Evolutionary conservation across 2,329 filamentous ascomycete genomes (phyloP).

Genomic region (Westerdykella sp.): DNA sequence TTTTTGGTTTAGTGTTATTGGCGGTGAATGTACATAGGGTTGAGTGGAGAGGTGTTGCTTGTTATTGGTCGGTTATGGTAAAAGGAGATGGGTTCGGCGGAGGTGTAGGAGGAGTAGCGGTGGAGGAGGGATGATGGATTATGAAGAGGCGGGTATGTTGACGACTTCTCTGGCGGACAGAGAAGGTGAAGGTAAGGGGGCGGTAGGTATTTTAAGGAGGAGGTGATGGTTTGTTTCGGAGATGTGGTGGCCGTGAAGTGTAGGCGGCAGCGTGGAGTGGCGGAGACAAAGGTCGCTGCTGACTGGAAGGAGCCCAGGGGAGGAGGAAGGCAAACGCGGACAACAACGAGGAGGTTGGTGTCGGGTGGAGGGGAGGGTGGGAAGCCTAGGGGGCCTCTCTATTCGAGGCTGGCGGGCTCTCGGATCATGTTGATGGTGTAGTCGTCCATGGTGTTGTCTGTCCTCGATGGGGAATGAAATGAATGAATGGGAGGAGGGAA

Average conservation of each 20-base stretch:
- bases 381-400: too few relatives aligned
- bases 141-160: not conserved
- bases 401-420: too few relatives aligned
- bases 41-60: not conserved
- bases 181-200: not conserved
- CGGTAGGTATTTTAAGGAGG: too few relatives aligned
- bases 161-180: not conserved
- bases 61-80: not conserved
- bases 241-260: constrained; percentile 13
- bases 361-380: too few relatives aligned
- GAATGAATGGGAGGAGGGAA: too few relatives aligned
- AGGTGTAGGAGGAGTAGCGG: constrained; percentile 5
- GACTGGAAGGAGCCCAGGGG: constrained; percentile 7
- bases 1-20: constrained; percentile 20
- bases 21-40: constrained; percentile 13
- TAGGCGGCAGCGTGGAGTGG: constrained; percentile 17
- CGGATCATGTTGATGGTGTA: too few relatives aligned
- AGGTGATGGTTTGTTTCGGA: too few relatives aligned
- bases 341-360: not conserved
- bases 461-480: too few relatives aligned
- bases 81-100: constrained; percentile 11
- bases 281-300: constrained; percentile 15
- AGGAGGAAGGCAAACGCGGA: not conserved
- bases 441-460: not conserved
- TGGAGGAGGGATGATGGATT: not conserved